These are phyloP conservation scores for Verruconis gallopava DNA, from an alignment of 2,329 filamentous ascomycete species.

Conservation along the genomic window DNA sequence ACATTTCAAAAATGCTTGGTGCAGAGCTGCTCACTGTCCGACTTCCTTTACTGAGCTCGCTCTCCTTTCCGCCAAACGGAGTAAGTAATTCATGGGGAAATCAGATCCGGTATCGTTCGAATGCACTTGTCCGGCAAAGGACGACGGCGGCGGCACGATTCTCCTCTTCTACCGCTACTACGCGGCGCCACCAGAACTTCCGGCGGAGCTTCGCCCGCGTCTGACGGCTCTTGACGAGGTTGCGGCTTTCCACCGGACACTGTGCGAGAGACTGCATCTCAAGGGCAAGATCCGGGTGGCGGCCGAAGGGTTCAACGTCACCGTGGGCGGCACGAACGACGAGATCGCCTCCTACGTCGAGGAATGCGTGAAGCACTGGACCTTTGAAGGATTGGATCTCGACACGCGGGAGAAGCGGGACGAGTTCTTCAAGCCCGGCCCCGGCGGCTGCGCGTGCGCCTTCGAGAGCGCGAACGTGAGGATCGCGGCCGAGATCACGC, in stretches of 20 bases:
- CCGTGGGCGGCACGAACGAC: conserved; percentile 13
- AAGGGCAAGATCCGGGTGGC: conserved; percentile 16
- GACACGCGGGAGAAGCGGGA: conserved; percentile 9
- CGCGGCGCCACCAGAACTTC: conserved; percentile 13
- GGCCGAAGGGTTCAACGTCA: conserved; percentile 18
- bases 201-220: conserved; percentile 7
- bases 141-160: conserved; percentile 12
- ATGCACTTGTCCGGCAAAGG: conserved; percentile 14
- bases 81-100: too few species aligned
- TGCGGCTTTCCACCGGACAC: conserved; percentile 13
- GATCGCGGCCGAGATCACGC: conserved; percentile 17
- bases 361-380: conserved; percentile 16
- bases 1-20: too few species aligned
- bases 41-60: too few species aligned
- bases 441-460: conserved; percentile 16
- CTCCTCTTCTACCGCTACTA: conserved; percentile 18
- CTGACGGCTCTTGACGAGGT: conserved; percentile 11
- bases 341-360: conserved; percentile 13
- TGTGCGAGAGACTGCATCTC: conserved; percentile 11
- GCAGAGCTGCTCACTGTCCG: too few species aligned
- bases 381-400: conserved; percentile 14
- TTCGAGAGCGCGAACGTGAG: conserved; percentile 13
- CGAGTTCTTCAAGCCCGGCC: conserved; percentile 16
- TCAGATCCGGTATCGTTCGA: conserved; percentile 15
- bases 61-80: too few species aligned